Percentiles rank a stretch among this genome's conserved stretches.
Evolutionary conservation across 805 yeast genomes (phyloP).

Genomic region (Yarrowia sp.): DNA sequence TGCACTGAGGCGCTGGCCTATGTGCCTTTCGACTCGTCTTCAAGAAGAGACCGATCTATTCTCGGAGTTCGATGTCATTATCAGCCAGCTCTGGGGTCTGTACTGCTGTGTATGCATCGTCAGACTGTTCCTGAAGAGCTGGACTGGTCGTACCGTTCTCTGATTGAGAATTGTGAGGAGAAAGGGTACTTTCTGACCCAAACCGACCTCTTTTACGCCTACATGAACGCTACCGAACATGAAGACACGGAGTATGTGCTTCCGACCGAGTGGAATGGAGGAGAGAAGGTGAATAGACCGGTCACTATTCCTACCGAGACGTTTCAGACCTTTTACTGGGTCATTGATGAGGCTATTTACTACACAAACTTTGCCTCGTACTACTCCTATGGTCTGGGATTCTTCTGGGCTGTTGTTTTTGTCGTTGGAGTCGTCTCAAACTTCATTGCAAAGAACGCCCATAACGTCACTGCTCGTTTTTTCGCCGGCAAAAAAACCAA

Average conservation of each 20-base stretch:
- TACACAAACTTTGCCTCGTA: conserved; percentile 15
- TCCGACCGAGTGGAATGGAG: background rate
- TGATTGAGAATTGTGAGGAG: background rate
- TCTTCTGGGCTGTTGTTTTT: conserved; percentile 8
- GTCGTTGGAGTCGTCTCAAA: background rate
- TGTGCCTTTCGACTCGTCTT: background rate
- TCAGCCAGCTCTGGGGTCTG: conserved; percentile 7
- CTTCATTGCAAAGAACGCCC: conserved; percentile 21
- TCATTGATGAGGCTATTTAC: conserved; percentile 19
- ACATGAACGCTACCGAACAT: background rate
- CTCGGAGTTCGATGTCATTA: conserved; percentile 4
- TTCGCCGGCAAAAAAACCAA: conserved; percentile 38
- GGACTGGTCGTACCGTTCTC: conserved; percentile 11
- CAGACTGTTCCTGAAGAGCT: background rate
- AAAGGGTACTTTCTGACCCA: conserved; percentile 5
- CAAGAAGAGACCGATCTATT: background rate
- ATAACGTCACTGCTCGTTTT: conserved; percentile 16
- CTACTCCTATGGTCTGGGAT: conserved; percentile 4
- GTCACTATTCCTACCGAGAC: background rate
- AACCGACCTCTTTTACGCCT: conserved; percentile 4
- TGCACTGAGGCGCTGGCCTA: conserved; percentile 20
- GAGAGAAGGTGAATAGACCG: background rate
- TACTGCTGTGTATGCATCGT: conserved; percentile 1
- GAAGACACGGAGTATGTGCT: background rate
- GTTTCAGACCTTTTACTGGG: background rate